Evolutionary conservation across 257 asterid genomes (phyloP).

Genomic region (Fraxinus quadrangulata): DNA sequence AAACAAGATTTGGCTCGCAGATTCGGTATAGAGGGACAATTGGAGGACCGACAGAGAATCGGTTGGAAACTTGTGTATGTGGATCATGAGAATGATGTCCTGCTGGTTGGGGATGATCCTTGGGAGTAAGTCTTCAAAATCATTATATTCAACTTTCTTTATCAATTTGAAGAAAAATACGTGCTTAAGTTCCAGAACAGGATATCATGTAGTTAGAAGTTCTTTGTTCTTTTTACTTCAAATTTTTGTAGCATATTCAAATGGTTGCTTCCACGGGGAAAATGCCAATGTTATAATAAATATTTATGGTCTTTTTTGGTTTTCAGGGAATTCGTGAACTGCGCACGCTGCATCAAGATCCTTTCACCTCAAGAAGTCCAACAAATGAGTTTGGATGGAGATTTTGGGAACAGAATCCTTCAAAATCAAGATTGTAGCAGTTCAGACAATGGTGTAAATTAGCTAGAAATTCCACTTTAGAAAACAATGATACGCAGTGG

Average conservation of each 20-base stretch:
- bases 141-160: neutral
- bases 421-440: slow-evolving; percentile 87
- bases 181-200: neutral
- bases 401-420: slow-evolving; percentile 63
- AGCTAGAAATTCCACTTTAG: slow-evolving; percentile 17
- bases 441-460: slow-evolving; percentile 72
- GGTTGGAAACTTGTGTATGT: slow-evolving; percentile 95
- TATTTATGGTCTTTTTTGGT: neutral
- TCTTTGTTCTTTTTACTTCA: too few species aligned
- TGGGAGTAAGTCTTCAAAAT: slow-evolving; percentile 80
- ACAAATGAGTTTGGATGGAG: slow-evolving; percentile 93
- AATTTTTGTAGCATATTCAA: neutral
- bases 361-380: slow-evolving; percentile 98
- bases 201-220: neutral
- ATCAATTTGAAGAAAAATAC: neutral
- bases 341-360: slow-evolving; percentile 86
- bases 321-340: slow-evolving; percentile 84
- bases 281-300: neutral
- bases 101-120: slow-evolving; percentile 86
- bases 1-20: slow-evolving; percentile 89
- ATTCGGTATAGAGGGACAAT: slow-evolving; percentile 92
- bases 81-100: slow-evolving; percentile 73
- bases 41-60: slow-evolving; percentile 86
- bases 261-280: neutral
- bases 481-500: neutral